Evolutionary conservation across 805 yeast genomes (phyloP), one percentile per base, ranked within the genome.

Genomic region (Zygosaccharomyces siamensis): DNA sequence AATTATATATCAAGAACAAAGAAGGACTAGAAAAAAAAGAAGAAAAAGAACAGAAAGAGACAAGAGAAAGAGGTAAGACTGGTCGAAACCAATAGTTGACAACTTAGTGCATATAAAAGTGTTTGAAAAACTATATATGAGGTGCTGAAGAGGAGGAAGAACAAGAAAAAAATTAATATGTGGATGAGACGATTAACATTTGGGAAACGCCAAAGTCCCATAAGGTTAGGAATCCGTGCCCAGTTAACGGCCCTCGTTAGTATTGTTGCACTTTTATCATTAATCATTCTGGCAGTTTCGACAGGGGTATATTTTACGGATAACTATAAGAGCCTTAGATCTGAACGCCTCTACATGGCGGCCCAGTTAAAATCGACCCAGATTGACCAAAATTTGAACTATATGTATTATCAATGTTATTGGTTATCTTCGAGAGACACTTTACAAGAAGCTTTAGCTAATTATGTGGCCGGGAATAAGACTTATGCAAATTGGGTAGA

Each of bases 321-420:
- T 18, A 84, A 80, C 53, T 79, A 83, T 50, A 76, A 80, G 27
- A 67, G 75, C 41, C 66, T 86, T 39, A 73, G 95, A 58, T 79
- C 83, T 1, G 89, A 86, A 52, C 76, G 89, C 48, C 70, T 89
- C 23, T 79, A 78, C 57, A 87, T 87, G 39, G 86, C 89, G 18
- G 86, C 96, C 2, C 86, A 86, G 63, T 71, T 89, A 48, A 89
- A 88, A 64, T 80, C 92, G 0, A 78, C 90, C 0, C 96, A 89
- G 64, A 72, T 89, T 18, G 76, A 75, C 47, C 96, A 88, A 66
- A 77, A 80, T 36, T 69, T 86, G 49, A 77, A 77, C 50, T 76
- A 73, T 51, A 70, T 79, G 24, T 83, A 80, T 62, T 86, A 83
- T 60, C 95, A 88, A 64, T 76, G 83, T 2, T 75, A 76, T 48